Base-by-base conservation (phyloP, 306 rosid species). In the Ceratonia siliqua region DNA sequence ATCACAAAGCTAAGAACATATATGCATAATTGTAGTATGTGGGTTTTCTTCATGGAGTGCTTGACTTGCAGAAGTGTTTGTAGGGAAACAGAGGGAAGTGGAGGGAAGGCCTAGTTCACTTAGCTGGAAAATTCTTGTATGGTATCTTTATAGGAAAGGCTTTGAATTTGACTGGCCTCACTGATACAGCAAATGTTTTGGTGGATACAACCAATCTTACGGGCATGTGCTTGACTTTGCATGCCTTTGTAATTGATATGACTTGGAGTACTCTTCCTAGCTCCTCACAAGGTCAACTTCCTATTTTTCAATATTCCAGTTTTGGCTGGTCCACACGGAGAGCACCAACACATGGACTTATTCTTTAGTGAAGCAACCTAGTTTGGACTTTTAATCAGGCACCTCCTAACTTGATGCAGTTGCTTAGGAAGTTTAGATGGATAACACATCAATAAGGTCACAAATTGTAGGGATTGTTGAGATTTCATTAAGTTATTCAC, bases 41-140 rank as follows among this genome's bases (percentile, higher is more conserved):
- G 38, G 38, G 32, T 56, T 64, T 70, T n/a, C 50, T 57, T 50
- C 87, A 79, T 79, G 56, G 41, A 14, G 20, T 41, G 61, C 39
- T 64, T 62, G 30, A 38, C 15, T 61, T 39, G 5, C 3, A 24
- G 8, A 65, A 65, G 42, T 11, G 7, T 41, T 57, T 67, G 21
- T 35, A 11, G 17, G 8, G 27, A 39, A 39, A 43, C 24, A 20
- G 7, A 56, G 17, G 55, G 38, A n/a, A 18, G 28, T 15, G 1
- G 33, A 20, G 27, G 25, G 38, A 75, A 52, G 64, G 15, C 39
- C 33, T 21, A 5, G 49, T 28, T 48, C 18, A 18, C 21, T 3
- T 42, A 22, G 52, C 6, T 62, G 7, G 17, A 22, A 24, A 35
- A 27, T 1, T 27, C 48, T 11, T 46, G 48, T 30, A 27, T 39